Evolutionary conservation across 768 basidiomycete genomes (phyloP).

Genomic region (Porpolomopsis calyptriformis): DNA sequence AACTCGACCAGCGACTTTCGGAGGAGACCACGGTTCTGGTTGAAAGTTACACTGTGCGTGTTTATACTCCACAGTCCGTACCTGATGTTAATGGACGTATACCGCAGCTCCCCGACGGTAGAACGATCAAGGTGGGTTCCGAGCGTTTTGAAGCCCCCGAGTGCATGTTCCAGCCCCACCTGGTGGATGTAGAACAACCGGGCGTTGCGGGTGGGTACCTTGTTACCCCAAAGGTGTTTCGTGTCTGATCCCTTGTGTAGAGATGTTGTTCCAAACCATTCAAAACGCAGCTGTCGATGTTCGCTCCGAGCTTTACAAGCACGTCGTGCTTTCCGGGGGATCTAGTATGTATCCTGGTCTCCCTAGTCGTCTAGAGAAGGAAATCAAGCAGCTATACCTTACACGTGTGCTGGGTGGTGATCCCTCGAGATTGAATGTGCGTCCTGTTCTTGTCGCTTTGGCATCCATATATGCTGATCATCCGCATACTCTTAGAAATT

Average conservation of each 20-base stretch:
- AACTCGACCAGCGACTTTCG: constrained; percentile 81
- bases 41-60: constrained; percentile 83
- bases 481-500: constrained; percentile 62
- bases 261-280: constrained; percentile 95
- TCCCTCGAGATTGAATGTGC: constrained; percentile 72
- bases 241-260: constrained; percentile 25
- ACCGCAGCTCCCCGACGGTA: constrained; percentile 81
- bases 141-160: constrained; percentile 99
- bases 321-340: constrained; percentile 94
- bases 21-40: constrained; percentile 96
- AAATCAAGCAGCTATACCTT: constrained; percentile 98
- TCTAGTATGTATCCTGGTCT: constrained; percentile 99
- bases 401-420: constrained; percentile 81
- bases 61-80: background rate
- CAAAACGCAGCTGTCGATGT: constrained; percentile 85
- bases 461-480: background rate
- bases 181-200: constrained; percentile 94
- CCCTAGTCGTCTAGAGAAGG: constrained; percentile 93
- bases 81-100: constrained; percentile 7
- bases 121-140: constrained; percentile 93
- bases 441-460: constrained; percentile 18
- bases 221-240: background rate
- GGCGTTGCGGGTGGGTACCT: constrained; percentile 72
- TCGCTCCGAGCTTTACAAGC: constrained; percentile 89
- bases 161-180: constrained; percentile 99